Base-by-base conservation (phyloP, 2,329 filamentous ascomycete genomes). In the Diaporthe sp. region DNA sequence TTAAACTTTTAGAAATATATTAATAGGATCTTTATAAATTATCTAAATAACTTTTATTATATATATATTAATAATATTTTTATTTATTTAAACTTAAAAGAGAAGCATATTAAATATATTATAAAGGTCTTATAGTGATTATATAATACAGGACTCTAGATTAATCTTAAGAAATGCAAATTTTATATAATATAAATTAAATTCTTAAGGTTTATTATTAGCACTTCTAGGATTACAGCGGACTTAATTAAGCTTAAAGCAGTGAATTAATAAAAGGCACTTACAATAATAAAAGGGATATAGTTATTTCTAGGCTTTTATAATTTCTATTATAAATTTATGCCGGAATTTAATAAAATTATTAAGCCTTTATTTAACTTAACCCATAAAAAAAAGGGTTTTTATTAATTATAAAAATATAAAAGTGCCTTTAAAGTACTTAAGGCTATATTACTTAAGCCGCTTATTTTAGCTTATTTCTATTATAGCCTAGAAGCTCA, bases 51-150 rank as follows among this genome's bases (percentile, higher is more conserved):
- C 0, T 53, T 25, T 25, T 44, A 28, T 28, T 63, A 63, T 42
- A 42, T 9, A 9, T 42, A 63, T 63, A 63, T 63, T 42, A 42
- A 63, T 28, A 28, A 63, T 63, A 63, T 63, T 63, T 28, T 42
- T 44, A 44, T 63, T n/a, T 63, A 42, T 17, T 63, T 28, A 6
- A 63, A 28, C 0, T 25, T 25, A 6, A 28, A 42, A 17, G 5
- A n/a, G 2, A 17, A 42, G 22, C 44, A 63, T 63, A 63, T 63
- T 4, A 15, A 28, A 13, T 63, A 63, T 63, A 42, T 42, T 31
- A 63, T 44, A 25, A 42, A 12, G 8, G 9, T 63, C 1, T 28
- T 63, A 42, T 5, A 44, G 1, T 15, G 25, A n/a, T 44, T 63
- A 63, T 28, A 44, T 13, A 17, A 42, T 15, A 5, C 4, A 4